phyloP scores from a whole-genome alignment of 441 rosid genomes.

The California macrophylla region DNA sequence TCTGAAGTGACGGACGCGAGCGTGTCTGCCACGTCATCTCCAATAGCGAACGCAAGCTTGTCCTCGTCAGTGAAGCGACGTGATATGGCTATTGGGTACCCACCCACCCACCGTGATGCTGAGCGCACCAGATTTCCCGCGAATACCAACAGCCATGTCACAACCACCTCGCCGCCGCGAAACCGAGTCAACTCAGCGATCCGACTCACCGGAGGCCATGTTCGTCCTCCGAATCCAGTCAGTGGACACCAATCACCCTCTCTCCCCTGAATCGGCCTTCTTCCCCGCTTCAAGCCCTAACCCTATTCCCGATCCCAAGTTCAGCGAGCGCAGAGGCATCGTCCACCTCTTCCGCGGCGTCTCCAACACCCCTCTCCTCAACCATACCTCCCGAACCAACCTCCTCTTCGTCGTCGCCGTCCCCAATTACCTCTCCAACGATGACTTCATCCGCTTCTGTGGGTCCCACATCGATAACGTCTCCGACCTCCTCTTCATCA shows the following conservation, averaged over 20 bases:
- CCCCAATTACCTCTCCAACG: constrained; percentile 69
- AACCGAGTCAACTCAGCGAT: constrained; percentile 8
- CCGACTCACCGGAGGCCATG: constrained; percentile 24
- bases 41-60: too few species aligned
- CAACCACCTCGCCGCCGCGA: not conserved
- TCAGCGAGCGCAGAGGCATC: constrained; percentile 62
- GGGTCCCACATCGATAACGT: constrained; percentile 38
- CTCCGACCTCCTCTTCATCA: constrained; percentile 53
- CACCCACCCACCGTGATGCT: too few species aligned
- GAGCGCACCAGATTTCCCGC: constrained; percentile 5
- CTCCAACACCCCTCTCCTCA: constrained; percentile 51
- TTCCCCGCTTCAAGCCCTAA: constrained; percentile 29
- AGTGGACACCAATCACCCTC: constrained; percentile 52
- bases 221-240: constrained; percentile 75
- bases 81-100: too few species aligned
- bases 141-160: not conserved
- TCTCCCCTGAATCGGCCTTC: constrained; percentile 34
- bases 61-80: too few species aligned
- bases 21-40: too few species aligned
- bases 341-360: constrained; percentile 58
- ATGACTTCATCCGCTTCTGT: constrained; percentile 62
- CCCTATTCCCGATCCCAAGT: constrained; percentile 25
- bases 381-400: constrained; percentile 53
- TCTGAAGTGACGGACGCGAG: too few species aligned
- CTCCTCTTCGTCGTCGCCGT: constrained; percentile 74